Evolutionary conservation across 371 early-diverging fungal species (phyloP).

Genomic region (Zychaea mexicana): DNA sequence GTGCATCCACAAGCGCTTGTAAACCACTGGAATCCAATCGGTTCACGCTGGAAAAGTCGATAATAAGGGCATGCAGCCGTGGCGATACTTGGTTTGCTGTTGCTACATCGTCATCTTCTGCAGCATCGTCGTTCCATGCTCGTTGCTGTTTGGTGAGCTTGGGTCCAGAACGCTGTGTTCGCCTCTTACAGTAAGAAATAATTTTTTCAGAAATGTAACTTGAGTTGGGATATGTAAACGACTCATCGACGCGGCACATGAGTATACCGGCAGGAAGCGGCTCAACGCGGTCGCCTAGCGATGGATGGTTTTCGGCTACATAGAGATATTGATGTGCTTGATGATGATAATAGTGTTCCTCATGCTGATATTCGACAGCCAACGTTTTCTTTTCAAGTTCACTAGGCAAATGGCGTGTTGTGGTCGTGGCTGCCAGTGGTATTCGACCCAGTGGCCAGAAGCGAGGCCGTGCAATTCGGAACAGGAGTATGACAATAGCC

Average conservation of each 20-base stretch:
- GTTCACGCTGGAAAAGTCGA: slow-evolving; percentile 69
- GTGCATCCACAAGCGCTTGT: slow-evolving; percentile 61
- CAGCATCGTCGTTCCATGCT: slow-evolving; percentile 50
- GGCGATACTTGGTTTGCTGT: slow-evolving; percentile 25
- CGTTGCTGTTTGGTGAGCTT: slow-evolving; percentile 36
- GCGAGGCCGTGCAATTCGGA: slow-evolving; percentile 73
- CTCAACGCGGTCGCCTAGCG: slow-evolving; percentile 35
- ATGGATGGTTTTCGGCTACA: slow-evolving; percentile 42
- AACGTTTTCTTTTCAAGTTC: not conserved
- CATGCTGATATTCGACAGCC: not conserved
- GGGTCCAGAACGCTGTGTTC: slow-evolving; percentile 27
- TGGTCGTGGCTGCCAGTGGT: slow-evolving; percentile 16
- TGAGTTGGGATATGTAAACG: slow-evolving; percentile 72
- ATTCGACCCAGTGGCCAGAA: slow-evolving; percentile 49
- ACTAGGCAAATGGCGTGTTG: not conserved
- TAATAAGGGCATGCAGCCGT: slow-evolving; percentile 57
- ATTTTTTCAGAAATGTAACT: slow-evolving; percentile 49
- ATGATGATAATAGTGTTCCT: not conserved
- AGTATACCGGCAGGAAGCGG: slow-evolving; percentile 59
- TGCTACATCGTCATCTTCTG: slow-evolving; percentile 19
- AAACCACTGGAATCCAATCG: slow-evolving; percentile 65
- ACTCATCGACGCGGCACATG: slow-evolving; percentile 63
- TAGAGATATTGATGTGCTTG: slow-evolving; percentile 34
- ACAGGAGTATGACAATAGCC: slow-evolving; percentile 64
- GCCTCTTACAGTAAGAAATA: slow-evolving; percentile 35